Evolutionary conservation across 148 eudicot species (phyloP).

Genomic region (Rhododendron simsii): DNA sequence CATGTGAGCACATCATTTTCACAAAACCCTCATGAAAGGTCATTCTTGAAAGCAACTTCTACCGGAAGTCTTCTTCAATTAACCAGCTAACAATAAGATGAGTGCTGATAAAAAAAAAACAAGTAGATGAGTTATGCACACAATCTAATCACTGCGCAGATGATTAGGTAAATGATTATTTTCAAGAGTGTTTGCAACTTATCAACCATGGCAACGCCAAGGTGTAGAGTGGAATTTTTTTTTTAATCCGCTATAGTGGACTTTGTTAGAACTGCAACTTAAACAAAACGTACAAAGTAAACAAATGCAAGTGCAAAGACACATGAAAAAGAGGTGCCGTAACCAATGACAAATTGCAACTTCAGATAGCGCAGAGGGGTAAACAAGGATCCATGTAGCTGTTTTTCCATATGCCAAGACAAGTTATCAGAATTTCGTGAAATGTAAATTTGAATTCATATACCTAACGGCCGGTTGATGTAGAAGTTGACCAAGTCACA

Average conservation of each 20-base stretch:
- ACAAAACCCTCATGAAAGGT: background rate
- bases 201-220: background rate
- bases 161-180: background rate
- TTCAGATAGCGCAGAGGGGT: background rate
- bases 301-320: background rate
- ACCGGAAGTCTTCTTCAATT: background rate
- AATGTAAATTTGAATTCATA: background rate
- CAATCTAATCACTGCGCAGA: background rate
- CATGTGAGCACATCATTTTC: background rate
- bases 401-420: background rate
- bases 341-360: background rate
- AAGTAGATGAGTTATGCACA: background rate
- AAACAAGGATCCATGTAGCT: conserved; percentile 7
- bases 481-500: conserved; percentile 71
- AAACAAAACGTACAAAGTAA: background rate
- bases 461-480: conserved; percentile 82
- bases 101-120: background rate
- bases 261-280: background rate
- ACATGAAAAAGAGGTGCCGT: background rate
- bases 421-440: background rate
- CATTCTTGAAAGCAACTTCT: background rate
- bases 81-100: background rate
- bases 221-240: background rate
- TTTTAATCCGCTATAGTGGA: background rate
- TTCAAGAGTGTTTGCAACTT: background rate